Base-by-base conservation (phyloP, 805 yeast genomes). In the Candida parachauliodes region DNA sequence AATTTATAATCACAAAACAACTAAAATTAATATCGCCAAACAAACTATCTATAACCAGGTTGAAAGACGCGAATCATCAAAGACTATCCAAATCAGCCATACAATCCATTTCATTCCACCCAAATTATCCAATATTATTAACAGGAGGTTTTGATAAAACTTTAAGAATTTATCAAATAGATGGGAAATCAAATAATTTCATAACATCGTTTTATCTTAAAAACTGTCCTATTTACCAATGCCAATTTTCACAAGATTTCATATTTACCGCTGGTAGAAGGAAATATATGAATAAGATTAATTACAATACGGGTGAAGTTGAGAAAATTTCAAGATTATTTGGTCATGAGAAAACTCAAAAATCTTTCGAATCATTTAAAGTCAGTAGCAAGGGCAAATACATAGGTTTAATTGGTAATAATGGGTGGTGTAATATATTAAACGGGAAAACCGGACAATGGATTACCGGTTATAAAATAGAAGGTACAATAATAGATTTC, bases 131-230 rank as follows among this genome's bases (percentile, higher is more conserved):
- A 28, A 66, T 93, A 21, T 65, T 91, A 32, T 63, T 93, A 37
- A 85, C 96, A 0, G 95, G 93, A 40, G 99, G 99, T 16, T 89
- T 83, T 56, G 99, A 93, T 59, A 74, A 86, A 48, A 83, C 96
- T 0, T 57, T 93, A 38, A 72, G 98, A 48, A 70, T 93, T 10
- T 93, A 81, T 58, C 95, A 91, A 54, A 77, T 89, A 35, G 98
- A 93, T 57, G 97, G 98, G 11, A 85, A 83, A 52, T 57, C 62
- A 41, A 93, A 93, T 55, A 78, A 77, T 42, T 63, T 91, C 27
- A 94, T 89, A 22, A 83, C 96, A 3, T 81, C 95, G 30, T 65
- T 91, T 44, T 87, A 82, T 59, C 68, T 93, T 39, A 76, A 81
- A 36, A 80, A 85, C 45, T 74, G 87, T 8, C 96, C 98, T 4